Evolutionary conservation across 2,329 filamentous ascomycete genomes (phyloP).

Genomic region (Ceratocystis alfenasii): DNA sequence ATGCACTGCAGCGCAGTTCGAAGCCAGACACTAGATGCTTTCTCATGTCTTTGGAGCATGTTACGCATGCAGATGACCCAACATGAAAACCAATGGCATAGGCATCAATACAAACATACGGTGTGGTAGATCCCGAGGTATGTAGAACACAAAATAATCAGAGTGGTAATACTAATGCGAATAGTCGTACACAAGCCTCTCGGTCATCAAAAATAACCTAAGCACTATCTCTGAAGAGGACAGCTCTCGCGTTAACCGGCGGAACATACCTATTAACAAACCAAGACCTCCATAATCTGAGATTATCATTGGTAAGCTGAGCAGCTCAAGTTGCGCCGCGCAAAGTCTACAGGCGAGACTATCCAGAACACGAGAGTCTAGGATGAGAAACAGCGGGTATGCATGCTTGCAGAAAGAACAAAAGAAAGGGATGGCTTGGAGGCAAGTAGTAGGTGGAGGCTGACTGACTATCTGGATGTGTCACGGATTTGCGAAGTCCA

Average conservation of each 20-base stretch:
- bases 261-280: neutral
- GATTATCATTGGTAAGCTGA: neutral
- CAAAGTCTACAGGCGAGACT: neutral
- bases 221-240: neutral
- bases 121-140: neutral
- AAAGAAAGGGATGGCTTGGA: conserved; percentile 1
- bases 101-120: conserved; percentile 3
- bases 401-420: conserved; percentile 4
- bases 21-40: neutral
- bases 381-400: neutral
- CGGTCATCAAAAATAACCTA: neutral
- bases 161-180: neutral
- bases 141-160: neutral
- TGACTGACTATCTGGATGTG: neutral
- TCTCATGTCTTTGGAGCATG: neutral
- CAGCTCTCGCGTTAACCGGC: neutral
- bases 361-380: neutral
- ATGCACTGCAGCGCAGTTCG: neutral
- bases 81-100: neutral
- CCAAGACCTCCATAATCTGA: neutral
- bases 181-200: neutral
- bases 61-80: neutral
- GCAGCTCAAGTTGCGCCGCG: neutral
- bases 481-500: conserved; percentile 8
- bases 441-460: neutral